Evolutionary conservation across 2,329 filamentous ascomycete genomes (phyloP).

Genomic region (Cordyceps farinosa): DNA sequence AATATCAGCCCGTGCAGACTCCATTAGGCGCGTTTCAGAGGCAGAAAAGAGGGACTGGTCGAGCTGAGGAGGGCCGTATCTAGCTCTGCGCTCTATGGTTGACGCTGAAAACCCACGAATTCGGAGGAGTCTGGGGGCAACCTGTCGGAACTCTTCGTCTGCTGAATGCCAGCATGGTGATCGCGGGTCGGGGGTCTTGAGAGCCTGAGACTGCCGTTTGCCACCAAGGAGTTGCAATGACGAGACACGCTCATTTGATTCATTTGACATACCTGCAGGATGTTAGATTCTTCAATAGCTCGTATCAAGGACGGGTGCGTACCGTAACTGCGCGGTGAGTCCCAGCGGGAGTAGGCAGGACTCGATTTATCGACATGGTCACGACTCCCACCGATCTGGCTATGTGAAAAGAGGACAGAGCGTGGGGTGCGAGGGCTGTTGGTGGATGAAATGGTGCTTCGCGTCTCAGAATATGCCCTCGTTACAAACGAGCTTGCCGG

Average conservation of each 20-base stretch:
- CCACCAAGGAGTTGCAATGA: constrained; percentile 9
- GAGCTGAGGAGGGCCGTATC: neutral
- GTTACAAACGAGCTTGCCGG: constrained; percentile 27
- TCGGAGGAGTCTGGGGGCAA: constrained; percentile 21
- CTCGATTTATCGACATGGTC: constrained; percentile 2
- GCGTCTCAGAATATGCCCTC: constrained; percentile 29
- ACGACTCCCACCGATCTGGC: neutral
- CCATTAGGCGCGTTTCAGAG: constrained; percentile 31
- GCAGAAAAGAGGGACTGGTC: constrained; percentile 27
- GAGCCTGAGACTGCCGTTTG: constrained; percentile 5
- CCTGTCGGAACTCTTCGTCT: constrained; percentile 17
- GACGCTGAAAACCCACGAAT: constrained; percentile 27
- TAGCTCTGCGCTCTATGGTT: constrained; percentile 20
- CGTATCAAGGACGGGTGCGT: neutral
- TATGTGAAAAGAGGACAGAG: constrained; percentile 20
- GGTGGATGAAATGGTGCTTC: constrained; percentile 30
- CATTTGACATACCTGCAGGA: neutral
- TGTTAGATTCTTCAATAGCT: neutral
- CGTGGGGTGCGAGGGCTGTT: constrained; percentile 27
- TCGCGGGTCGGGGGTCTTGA: constrained; percentile 11
- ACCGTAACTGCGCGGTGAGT: constrained; percentile 10
- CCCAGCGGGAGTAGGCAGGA: constrained; percentile 10
- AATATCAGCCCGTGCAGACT: constrained; percentile 30
- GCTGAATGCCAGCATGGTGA: constrained; percentile 12
- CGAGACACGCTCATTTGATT: constrained; percentile 12